These are phyloP conservation scores for Fusarium denticulatum DNA, from an alignment of 2,329 filamentous ascomycete genomes.

Conservation along the genomic window DNA sequence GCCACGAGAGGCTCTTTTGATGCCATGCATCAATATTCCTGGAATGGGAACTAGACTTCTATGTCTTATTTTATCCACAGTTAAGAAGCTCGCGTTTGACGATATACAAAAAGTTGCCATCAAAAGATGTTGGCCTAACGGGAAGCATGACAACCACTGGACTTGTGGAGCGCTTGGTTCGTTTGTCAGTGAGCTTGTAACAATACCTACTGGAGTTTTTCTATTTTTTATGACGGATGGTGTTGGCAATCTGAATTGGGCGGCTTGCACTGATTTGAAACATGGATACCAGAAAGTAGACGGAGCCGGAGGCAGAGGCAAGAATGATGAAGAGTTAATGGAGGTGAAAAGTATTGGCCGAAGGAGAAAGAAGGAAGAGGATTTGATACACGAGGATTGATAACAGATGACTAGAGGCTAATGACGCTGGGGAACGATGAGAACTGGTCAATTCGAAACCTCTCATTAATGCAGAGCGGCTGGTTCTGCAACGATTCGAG, in stretches of 20 bases:
- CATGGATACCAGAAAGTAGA: slow-evolving; percentile 35
- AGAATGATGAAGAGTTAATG: slow-evolving; percentile 23
- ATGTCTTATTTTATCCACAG: slow-evolving; percentile 1
- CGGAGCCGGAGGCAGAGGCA: slow-evolving; percentile 6
- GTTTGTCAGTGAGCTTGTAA: slow-evolving; percentile 42
- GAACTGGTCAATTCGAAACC: slow-evolving; percentile 10
- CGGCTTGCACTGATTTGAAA: slow-evolving; percentile 37
- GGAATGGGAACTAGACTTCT: slow-evolving; percentile 59
- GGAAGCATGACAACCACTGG: slow-evolving; percentile 38
- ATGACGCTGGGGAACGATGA: slow-evolving; percentile 19
- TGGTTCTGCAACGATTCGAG: slow-evolving; percentile 25
- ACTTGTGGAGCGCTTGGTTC: slow-evolving; percentile 33
- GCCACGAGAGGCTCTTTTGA: slow-evolving; percentile 57
- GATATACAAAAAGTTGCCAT: slow-evolving; percentile 35
- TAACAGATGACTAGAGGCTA: slow-evolving; percentile 29
- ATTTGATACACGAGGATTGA: slow-evolving; percentile 28
- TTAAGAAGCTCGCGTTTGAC: slow-evolving; percentile 32
- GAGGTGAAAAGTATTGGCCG: slow-evolving; percentile 4
- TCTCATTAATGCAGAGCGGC: slow-evolving; percentile 12
- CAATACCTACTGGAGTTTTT: slow-evolving; percentile 39
- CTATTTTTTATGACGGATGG: slow-evolving; percentile 35
- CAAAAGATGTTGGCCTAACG: slow-evolving; percentile 31
- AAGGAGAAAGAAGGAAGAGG: not conserved
- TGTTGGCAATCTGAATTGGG: slow-evolving; percentile 41
- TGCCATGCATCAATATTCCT: slow-evolving; percentile 65